A percentile compares a stretch with the other conserved stretches of the same genome.
These are phyloP conservation scores for Hymenoscyphus linearis DNA, from an alignment of 2,329 filamentous ascomycete genomes.

Conservation along the genomic window DNA sequence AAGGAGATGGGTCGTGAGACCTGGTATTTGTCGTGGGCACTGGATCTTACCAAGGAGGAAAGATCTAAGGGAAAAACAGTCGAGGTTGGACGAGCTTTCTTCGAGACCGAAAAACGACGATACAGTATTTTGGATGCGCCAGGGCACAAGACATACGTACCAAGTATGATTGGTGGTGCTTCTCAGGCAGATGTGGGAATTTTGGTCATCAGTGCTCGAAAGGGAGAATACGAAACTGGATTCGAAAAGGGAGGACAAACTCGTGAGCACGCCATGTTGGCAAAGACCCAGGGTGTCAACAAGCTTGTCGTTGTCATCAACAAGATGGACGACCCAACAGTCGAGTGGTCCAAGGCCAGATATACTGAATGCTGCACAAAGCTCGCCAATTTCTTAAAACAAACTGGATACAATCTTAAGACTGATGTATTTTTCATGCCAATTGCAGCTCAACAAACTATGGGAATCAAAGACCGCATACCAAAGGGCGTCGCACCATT, in stretches of 20 bases:
- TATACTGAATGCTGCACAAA: constrained; percentile 93
- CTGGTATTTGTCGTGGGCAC: constrained; percentile 98
- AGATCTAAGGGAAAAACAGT: constrained; percentile 96
- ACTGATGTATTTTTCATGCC: constrained; percentile 94
- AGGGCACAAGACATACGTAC: constrained; percentile 96
- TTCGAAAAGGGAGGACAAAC: constrained; percentile 97
- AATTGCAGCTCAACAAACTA: constrained; percentile 79
- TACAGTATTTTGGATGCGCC: constrained; percentile 97
- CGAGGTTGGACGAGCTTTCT: constrained; percentile 91
- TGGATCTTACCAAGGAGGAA: constrained; percentile 96
- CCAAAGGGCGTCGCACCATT: constrained; percentile 71
- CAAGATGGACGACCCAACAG: constrained; percentile 98
- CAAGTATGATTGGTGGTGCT: constrained; percentile 95
- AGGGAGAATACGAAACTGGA: constrained; percentile 97
- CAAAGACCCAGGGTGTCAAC: constrained; percentile 97
- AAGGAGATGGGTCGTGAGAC: constrained; percentile 96
- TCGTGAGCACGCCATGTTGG: constrained; percentile 93
- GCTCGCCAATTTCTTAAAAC: constrained; percentile 81
- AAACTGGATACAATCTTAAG: constrained; percentile 90
- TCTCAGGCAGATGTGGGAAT: constrained; percentile 92
- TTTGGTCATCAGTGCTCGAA: constrained; percentile 90
- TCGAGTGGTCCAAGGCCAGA: constrained; percentile 89
- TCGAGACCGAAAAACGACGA: constrained; percentile 91
- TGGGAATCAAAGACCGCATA: constrained; percentile 85
- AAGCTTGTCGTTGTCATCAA: constrained; percentile 93